Evolutionary conservation across 257 asterid genomes (phyloP), one percentile per base, ranked within the genome.

Genomic region (Fraxinus anomala): DNA sequence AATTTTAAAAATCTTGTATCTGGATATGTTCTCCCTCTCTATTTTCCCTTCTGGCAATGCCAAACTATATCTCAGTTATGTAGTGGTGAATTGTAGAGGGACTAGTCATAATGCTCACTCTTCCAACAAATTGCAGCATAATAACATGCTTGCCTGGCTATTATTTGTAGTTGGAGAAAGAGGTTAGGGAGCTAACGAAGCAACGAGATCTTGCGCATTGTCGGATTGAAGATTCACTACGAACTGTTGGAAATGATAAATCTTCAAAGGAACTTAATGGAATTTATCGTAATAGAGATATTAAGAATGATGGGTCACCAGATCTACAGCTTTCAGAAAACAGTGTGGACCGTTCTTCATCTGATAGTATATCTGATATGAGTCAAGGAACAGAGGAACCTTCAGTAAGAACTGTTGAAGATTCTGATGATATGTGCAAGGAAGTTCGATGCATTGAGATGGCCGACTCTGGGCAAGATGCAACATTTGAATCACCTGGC

Each of bases 91-190:
- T 33, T 40, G 33, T 42, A 36, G 70, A 16, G 16, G 6, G 17
- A 33, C 70, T 47, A 12, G 24, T 70, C 59, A 42, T 33, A 1
- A 44, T 74, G 56, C 36, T 33, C 4, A 33, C 36, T 33, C 36
- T 33, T 33, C 36, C 36, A 33, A 33, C 36, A 33, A 33, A 33
- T 33, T 17, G 40, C 74, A 28, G 51, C 39, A 36, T 37, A 67
- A 65, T 37, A 74, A 75, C 72, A 54, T 42, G n/a, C 75, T 73
- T 76, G 74, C 54, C 65, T 28, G 74, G 39, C 28, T 77, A 21
- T 70, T 5, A 59, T 77, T 79, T 91, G 83, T 92, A 96, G 99
- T 81, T 96, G 87, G 98, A 92, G 89, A 92, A 91, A 84, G 98
- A 96, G 87, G 91, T 87, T 77, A 89, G 82, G 86, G 97, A 92